Base-by-base conservation (phyloP, 495 filamentous ascomycete genomes). In the Annulohypoxylon nitens region DNA sequence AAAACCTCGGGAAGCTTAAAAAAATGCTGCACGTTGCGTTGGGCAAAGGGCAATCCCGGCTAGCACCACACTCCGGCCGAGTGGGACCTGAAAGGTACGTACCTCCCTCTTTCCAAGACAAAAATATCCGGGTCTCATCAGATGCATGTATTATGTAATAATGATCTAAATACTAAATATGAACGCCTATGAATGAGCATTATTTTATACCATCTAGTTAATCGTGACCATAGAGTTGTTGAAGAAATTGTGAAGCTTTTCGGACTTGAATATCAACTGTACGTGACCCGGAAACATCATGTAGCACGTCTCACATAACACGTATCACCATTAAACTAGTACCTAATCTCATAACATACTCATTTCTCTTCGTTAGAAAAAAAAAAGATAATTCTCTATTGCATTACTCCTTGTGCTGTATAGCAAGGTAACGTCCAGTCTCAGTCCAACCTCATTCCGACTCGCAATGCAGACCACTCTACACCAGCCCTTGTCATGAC, bases 1-100 rank as follows among this genome's bases (percentile, higher is more conserved):
- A 83, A 86, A 80, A 80, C 72, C 72, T 77, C 75, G 74, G 72
- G 78, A 81, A 79, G 51, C 72, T 74, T 63, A 25, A 25, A 12
- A 25, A 30, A 66, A 71, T 30, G 67, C 63, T 69, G 61, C 61
- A 69, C 25, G 50, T 64, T 61, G 23, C 33, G 70, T 73, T 74
- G 71, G 71, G 65, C 57, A 51, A 60, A 47, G 50, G 12, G 57
- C 61, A 74, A 74, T 74, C 71, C 71, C 57, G 71, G 67, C 36
- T 57, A 73, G 43, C 43, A 61, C 16, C 33, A 54, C 33, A 18
- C 50, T 67, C 59, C 66, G 66, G 58, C 58, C 58, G 23, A 74
- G 71, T 69, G 71, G 70, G 64, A 58, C 61, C 14, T 71, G 11
- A 36, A 4, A 30, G 25, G 45, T 67, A 71, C 61, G 18, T 55